phyloP scores from a whole-genome alignment of 345 rosid species.

The Conringia planisiliqua region DNA sequence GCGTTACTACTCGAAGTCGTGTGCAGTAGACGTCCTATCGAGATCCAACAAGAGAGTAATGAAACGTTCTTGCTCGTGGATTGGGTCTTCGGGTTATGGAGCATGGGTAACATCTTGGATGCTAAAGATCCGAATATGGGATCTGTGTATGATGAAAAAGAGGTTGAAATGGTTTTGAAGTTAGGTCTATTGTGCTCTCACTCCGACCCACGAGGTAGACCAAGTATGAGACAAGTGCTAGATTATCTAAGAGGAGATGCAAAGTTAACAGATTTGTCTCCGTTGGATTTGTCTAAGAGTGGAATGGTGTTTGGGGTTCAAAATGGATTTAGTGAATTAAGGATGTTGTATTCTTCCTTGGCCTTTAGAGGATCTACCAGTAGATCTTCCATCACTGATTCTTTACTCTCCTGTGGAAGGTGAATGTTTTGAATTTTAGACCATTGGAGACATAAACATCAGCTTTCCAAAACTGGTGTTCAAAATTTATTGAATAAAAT shows the following conservation, averaged over 20 bases:
- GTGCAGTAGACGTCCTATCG: not conserved
- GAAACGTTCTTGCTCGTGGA: not conserved
- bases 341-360: not conserved
- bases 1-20: not conserved
- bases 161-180: not conserved
- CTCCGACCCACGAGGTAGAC: not conserved
- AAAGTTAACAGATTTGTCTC: slow-evolving; percentile 32
- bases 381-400: not conserved
- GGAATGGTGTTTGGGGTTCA: not conserved
- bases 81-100: not conserved
- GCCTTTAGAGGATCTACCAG: not conserved
- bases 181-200: not conserved
- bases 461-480: too few species aligned
- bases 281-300: not conserved
- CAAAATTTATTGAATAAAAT: too few species aligned
- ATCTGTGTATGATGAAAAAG: not conserved
- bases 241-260: slow-evolving; percentile 28
- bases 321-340: not conserved
- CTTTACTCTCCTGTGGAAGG: not conserved
- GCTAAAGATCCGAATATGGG: not conserved
- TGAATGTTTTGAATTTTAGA: not conserved
- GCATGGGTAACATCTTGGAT: not conserved
- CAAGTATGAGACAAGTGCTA: slow-evolving; percentile 28
- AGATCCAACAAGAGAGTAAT: not conserved
- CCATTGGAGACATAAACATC: too few species aligned